Conservation (phyloP, 345 rosid species). For the Odontarrhena argentea region DNA sequence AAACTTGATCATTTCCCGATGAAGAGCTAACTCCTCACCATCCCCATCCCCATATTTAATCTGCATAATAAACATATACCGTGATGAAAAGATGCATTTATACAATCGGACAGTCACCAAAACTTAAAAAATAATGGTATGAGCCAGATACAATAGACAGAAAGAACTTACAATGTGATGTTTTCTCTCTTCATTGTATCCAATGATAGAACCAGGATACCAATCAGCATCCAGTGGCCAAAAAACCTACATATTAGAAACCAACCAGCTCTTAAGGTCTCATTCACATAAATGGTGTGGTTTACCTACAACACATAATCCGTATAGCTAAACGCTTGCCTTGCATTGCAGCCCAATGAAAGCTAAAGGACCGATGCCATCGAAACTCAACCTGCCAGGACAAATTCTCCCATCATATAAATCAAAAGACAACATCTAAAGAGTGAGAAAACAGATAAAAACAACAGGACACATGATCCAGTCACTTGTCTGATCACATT, state of each 20-base stretch:
- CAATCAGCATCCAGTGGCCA: slow-evolving; percentile 99
- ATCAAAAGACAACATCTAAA: slow-evolving; percentile 2
- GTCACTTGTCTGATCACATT: not conserved
- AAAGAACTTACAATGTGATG: slow-evolving; percentile 63
- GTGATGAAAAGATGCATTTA: slow-evolving; percentile 26
- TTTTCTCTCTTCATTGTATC: slow-evolving; percentile 61
- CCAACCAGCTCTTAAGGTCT: slow-evolving; percentile 22
- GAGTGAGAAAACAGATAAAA: not conserved
- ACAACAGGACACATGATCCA: not conserved
- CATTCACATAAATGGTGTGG: not conserved
- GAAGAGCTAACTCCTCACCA: slow-evolving; percentile 68
- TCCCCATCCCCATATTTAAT: slow-evolving; percentile 87
- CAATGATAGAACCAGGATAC: slow-evolving; percentile 72
- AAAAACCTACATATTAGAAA: slow-evolving; percentile 63
- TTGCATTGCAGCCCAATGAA: slow-evolving; percentile 89
- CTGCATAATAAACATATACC: slow-evolving; percentile 45
- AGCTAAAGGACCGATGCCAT: slow-evolving; percentile 64
- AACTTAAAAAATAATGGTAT: slow-evolving; percentile 5
- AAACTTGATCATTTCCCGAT: slow-evolving; percentile 69
- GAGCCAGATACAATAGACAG: slow-evolving; percentile 8
- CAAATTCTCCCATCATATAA: slow-evolving; percentile 10
- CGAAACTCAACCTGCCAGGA: slow-evolving; percentile 67
- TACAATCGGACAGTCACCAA: slow-evolving; percentile 14
- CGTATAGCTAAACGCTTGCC: slow-evolving; percentile 51
- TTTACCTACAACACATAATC: slow-evolving; percentile 11